Conservation (phyloP, 2,329 filamentous ascomycete species). For the Zymoseptoria ardabiliae region DNA sequence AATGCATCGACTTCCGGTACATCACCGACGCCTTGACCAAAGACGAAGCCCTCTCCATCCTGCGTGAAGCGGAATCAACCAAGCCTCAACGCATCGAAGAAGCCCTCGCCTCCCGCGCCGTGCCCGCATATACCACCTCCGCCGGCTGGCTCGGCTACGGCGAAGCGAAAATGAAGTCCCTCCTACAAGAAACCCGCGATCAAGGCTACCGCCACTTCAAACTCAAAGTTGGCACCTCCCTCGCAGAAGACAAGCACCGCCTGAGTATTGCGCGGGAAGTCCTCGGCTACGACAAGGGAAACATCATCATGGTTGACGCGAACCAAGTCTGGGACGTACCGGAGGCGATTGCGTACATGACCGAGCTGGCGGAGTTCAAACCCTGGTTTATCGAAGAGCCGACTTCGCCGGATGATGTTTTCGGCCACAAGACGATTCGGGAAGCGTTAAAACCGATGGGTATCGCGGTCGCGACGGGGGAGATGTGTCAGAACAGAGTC, state of each 20-base stretch:
- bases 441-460: constrained; percentile 67
- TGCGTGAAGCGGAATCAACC: constrained; percentile 57
- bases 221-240: constrained; percentile 72
- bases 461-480: constrained; percentile 82
- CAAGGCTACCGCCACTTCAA: constrained; percentile 84
- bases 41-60: constrained; percentile 67
- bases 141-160: constrained; percentile 89
- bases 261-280: constrained; percentile 68
- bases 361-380: constrained; percentile 71
- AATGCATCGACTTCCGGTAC: constrained; percentile 89
- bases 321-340: constrained; percentile 89
- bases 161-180: constrained; percentile 73
- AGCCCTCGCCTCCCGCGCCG: constrained; percentile 64
- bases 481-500: constrained; percentile 93
- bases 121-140: constrained; percentile 84
- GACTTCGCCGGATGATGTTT: constrained; percentile 80
- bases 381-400: constrained; percentile 87
- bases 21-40: constrained; percentile 90
- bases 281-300: constrained; percentile 74
- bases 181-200: constrained; percentile 66
- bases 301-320: constrained; percentile 85
- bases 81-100: constrained; percentile 68
- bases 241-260: constrained; percentile 64
- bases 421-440: constrained; percentile 78
- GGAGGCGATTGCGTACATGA: constrained; percentile 83